Percentiles rank a stretch among this genome's conserved stretches.
Conservation (phyloP, 768 basidiomycete genomes). For the Galerina marginata region DNA sequence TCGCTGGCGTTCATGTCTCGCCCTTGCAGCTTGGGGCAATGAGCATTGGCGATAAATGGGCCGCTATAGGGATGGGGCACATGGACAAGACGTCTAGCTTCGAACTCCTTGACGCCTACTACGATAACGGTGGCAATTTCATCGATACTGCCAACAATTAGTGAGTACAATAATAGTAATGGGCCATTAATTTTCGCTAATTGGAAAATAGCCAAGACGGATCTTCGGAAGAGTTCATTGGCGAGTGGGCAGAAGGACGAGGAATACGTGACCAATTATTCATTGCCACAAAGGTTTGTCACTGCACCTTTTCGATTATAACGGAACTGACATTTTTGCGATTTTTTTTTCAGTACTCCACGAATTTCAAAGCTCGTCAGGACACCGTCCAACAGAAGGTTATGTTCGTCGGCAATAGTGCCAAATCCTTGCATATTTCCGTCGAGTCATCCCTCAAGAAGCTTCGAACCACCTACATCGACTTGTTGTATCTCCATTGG, state of each 20-base stretch:
- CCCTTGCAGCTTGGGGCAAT: slow-evolving; percentile 49
- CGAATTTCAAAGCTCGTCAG: slow-evolving; percentile 35
- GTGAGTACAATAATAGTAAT: slow-evolving; percentile 24
- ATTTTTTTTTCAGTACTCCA: slow-evolving; percentile 30
- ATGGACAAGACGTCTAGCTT: slow-evolving; percentile 50
- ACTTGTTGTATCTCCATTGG: slow-evolving; percentile 51
- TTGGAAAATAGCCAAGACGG: slow-evolving; percentile 50
- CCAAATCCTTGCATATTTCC: slow-evolving; percentile 48
- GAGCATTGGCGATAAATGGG: slow-evolving; percentile 50
- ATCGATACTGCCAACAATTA: slow-evolving; percentile 56
- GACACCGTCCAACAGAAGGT: slow-evolving; percentile 20
- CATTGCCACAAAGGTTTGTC: slow-evolving; percentile 48
- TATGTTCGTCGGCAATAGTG: slow-evolving; percentile 30
- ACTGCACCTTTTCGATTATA: background rate
- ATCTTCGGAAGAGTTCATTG: slow-evolving; percentile 57
- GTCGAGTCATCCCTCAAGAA: slow-evolving; percentile 52
- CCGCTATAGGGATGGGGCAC: slow-evolving; percentile 32
- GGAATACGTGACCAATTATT: slow-evolving; percentile 54
- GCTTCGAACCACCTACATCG: slow-evolving; percentile 51
- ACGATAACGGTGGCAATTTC: slow-evolving; percentile 52
- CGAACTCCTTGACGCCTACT: slow-evolving; percentile 51
- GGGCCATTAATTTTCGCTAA: background rate
- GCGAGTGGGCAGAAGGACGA: slow-evolving; percentile 56
- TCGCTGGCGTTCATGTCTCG: slow-evolving; percentile 48
- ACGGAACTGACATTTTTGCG: background rate